Conservation (phyloP, 495 filamentous ascomycete genomes). For the Tuber borchii region DNA sequence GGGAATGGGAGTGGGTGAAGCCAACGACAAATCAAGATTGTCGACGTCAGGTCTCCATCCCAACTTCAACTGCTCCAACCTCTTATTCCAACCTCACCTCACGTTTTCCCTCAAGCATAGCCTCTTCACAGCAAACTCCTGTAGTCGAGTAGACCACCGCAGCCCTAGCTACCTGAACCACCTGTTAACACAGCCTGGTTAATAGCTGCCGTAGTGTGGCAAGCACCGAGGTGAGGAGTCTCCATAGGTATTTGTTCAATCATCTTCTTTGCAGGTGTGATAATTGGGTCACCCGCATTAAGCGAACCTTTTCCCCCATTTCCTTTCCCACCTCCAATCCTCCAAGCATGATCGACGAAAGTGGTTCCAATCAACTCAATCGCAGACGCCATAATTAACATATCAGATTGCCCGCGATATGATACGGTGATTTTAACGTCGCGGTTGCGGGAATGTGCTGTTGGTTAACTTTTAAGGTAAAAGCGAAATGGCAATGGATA, state of each 20-base stretch:
- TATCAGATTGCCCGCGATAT: background rate
- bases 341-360: background rate
- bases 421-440: background rate
- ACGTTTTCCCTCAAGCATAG: constrained; percentile 12
- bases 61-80: constrained; percentile 31
- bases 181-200: background rate
- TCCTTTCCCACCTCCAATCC: background rate
- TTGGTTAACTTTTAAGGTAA: background rate
- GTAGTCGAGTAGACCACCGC: background rate
- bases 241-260: background rate
- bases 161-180: background rate
- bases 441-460: background rate
- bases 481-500: background rate
- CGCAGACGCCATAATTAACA: background rate
- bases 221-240: background rate
- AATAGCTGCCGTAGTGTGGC: background rate
- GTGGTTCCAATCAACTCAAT: constrained; percentile 1
- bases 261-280: background rate
- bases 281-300: background rate
- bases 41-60: constrained; percentile 37
- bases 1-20: background rate
- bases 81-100: constrained; percentile 36
- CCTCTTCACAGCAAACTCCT: background rate
- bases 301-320: background rate
- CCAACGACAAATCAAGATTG: constrained; percentile 32